Evolutionary conservation across 2,329 filamentous ascomycete species (phyloP).

Genomic region (Diaporthe ampelina): DNA sequence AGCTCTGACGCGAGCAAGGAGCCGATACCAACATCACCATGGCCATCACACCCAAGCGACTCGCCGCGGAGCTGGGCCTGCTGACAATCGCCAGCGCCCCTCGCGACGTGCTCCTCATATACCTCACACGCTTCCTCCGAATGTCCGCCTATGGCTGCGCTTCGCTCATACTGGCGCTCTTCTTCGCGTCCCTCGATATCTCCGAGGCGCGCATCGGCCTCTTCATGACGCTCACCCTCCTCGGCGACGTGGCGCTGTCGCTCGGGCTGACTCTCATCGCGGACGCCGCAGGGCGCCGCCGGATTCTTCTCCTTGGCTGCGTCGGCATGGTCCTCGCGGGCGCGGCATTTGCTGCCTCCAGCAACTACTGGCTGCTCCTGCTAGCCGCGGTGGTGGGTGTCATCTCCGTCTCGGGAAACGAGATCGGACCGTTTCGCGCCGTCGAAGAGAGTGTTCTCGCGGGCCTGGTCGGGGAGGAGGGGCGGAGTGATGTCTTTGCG

Average conservation of each 20-base stretch:
- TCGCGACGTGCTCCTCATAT: slow-evolving; percentile 69
- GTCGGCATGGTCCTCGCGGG: slow-evolving; percentile 69
- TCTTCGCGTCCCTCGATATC: slow-evolving; percentile 64
- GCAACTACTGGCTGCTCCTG: slow-evolving; percentile 71
- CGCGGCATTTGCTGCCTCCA: slow-evolving; percentile 64
- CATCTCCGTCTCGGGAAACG: slow-evolving; percentile 73
- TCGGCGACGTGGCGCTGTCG: slow-evolving; percentile 71
- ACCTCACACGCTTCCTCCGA: slow-evolving; percentile 70
- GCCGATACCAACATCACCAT: not conserved
- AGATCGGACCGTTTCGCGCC: slow-evolving; percentile 74
- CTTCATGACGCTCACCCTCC: slow-evolving; percentile 76
- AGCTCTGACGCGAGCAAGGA: not conserved
- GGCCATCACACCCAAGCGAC: slow-evolving; percentile 22
- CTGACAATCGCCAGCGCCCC: slow-evolving; percentile 56
- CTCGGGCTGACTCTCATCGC: slow-evolving; percentile 71
- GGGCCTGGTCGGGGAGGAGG: slow-evolving; percentile 62
- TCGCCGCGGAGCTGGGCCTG: slow-evolving; percentile 59
- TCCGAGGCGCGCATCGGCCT: slow-evolving; percentile 68
- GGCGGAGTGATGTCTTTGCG: slow-evolving; percentile 69
- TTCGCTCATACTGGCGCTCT: slow-evolving; percentile 70
- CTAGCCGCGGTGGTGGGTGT: slow-evolving; percentile 71
- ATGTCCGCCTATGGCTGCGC: slow-evolving; percentile 74
- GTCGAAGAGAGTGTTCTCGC: slow-evolving; percentile 73
- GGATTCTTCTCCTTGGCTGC: slow-evolving; percentile 67
- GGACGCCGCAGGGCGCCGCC: slow-evolving; percentile 68